Base-by-base conservation (phyloP, 1,284 basidiomycete species). In the Ceratobasidium theobromae region DNA sequence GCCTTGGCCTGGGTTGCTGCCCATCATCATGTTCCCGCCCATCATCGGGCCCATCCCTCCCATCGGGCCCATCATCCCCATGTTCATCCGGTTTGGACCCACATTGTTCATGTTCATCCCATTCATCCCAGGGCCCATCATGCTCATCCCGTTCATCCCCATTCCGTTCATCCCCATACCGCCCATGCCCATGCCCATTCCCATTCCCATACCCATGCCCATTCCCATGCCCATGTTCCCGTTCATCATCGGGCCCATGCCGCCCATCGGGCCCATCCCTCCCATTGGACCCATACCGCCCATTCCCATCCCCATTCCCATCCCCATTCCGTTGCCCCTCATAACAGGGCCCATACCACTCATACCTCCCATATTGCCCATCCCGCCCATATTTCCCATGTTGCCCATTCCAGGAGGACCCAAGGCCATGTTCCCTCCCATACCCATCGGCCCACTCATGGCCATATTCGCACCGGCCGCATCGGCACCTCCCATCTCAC, bases 81-180 rank as follows among this genome's bases (percentile, higher is more conserved):
- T 64, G 25, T 52, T 52, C 58, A 64, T 64, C 11, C 45, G 43
- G n/a, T 60, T 46, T 16, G 45, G 33, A 30, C 57, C 49, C n/a
- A n/a, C n/a, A n/a, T n/a, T n/a, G 21, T 55, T 25, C 66, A 67
- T 67, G 30, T 55, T 55, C 66, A 67, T 67, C 3, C 32, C 43
- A n/a, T 40, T 45, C 38, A 55, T 57, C 25, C 28, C 52, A 21
- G 32, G 16, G 1, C 52, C 48, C 58, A 64, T 64, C 27, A 43
- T 40, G 3, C 12, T 25, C 48, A 49, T 65, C 38, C 53, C 54
- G 53, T 58, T 67, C 43, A 53, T 51, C n/a, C 66, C 66, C 66
- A 67, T 77, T 70, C 76, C 80, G 38, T 75, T 77, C 74, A 78
- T 76, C 11, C 72, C 74, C 33, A 60, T 67, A 8, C 54, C 35